Evolutionary conservation across 192 early-diverging fungal species (phyloP).

Genomic region (Umbelopsis vinacea): DNA sequence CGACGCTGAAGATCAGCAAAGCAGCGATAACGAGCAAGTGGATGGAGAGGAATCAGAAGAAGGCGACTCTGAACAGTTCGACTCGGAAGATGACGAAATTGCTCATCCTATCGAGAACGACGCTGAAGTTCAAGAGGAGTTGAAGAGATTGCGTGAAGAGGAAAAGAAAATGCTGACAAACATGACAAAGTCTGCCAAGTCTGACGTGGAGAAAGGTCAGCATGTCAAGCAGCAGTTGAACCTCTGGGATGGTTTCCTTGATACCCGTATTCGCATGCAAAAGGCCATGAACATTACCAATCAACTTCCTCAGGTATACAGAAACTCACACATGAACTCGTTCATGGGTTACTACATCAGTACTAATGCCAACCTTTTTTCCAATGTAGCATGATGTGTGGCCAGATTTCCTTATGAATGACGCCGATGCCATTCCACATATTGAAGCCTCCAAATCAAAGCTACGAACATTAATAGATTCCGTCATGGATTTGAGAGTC

Average conservation of each 20-base stretch:
- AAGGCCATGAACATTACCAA: constrained; percentile 77
- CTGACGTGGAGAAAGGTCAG: constrained; percentile 90
- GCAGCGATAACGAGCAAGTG: constrained; percentile 31
- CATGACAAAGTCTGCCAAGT: constrained; percentile 73
- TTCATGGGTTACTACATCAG: too few species aligned
- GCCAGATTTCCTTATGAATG: constrained; percentile 27
- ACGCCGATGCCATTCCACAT: constrained; percentile 23
- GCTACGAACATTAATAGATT: constrained; percentile 44
- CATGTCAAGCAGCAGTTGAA: constrained; percentile 89
- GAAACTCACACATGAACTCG: neutral
- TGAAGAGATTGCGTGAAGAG: constrained; percentile 78
- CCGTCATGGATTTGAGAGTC: constrained; percentile 45
- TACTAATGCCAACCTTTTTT: too few species aligned
- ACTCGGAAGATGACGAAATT: constrained; percentile 42
- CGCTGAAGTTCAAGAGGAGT: constrained; percentile 55
- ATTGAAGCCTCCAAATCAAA: constrained; percentile 38
- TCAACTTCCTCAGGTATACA: constrained; percentile 69
- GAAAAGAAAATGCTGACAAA: constrained; percentile 83
- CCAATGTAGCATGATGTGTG: constrained; percentile 24
- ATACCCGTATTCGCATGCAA: constrained; percentile 88
- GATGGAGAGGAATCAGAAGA: constrained; percentile 36
- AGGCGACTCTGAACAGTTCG: constrained; percentile 37
- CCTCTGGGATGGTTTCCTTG: constrained; percentile 83
- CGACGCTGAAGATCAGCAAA: constrained; percentile 34
- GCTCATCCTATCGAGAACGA: constrained; percentile 26